A percentile compares a stretch with the other conserved stretches of the same genome.
Conservation (phyloP, 352 stramenopile species). For the Phytophthora multivora region DNA sequence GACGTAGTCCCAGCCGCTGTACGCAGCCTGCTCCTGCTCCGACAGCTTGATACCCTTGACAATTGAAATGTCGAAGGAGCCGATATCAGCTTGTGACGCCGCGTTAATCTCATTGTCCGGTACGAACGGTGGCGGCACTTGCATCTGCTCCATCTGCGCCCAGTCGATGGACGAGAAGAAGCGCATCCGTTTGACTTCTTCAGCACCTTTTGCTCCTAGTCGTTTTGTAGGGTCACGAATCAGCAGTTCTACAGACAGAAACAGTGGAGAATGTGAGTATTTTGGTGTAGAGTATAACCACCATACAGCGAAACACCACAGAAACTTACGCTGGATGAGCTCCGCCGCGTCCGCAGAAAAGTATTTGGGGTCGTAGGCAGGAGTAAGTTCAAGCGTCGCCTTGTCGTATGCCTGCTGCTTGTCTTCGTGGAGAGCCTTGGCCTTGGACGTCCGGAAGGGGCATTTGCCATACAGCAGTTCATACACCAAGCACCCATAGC, state of each 20-base stretch:
- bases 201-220: conserved; percentile 68
- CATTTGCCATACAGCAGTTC: conserved; percentile 97
- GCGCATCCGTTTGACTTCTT: conserved; percentile 79
- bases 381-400: conserved; percentile 76
- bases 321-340: conserved; percentile 71
- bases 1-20: conserved; percentile 75
- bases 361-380: conserved; percentile 79
- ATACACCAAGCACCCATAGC: conserved; percentile 97
- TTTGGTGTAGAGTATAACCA: background rate
- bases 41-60: conserved; percentile 78
- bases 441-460: conserved; percentile 96
- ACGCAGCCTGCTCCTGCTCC: conserved; percentile 72
- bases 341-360: conserved; percentile 79
- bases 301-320: background rate
- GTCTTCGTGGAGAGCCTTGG: conserved; percentile 92
- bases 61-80: conserved; percentile 73
- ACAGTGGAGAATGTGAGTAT: conserved; percentile 8
- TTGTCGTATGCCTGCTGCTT: conserved; percentile 90
- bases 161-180: conserved; percentile 85
- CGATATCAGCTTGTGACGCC: conserved; percentile 80
- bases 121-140: conserved; percentile 71
- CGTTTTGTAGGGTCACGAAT: conserved; percentile 76
- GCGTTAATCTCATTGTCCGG: conserved; percentile 88
- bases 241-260: conserved; percentile 58
- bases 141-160: conserved; percentile 72